Conservation (phyloP, 2,329 filamentous ascomycete species). For the Capronia americana region DNA sequence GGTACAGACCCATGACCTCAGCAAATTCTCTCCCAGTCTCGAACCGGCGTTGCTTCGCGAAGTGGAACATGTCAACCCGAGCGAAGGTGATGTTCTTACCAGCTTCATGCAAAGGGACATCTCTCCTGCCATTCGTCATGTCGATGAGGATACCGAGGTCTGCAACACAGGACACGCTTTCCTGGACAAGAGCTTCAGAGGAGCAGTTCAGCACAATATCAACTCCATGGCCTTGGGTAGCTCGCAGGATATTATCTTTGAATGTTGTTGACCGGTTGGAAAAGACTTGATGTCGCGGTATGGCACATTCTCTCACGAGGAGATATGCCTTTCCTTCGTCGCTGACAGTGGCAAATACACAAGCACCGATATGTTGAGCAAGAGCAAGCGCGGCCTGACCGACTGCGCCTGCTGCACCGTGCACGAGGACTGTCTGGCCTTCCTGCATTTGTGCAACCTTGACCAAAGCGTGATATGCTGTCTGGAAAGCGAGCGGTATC, state of each 20-base stretch:
- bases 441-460: constrained; percentile 38
- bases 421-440: constrained; percentile 39
- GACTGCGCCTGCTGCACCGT: constrained; percentile 36
- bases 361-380: constrained; percentile 37
- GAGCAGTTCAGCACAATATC: constrained; percentile 44
- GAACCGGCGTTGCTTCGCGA: background rate
- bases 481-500: constrained; percentile 42
- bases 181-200: constrained; percentile 34
- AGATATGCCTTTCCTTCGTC: constrained; percentile 36
- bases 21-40: background rate
- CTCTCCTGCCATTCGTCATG: constrained; percentile 40
- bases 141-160: constrained; percentile 45
- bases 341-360: constrained; percentile 38
- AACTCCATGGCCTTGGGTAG: constrained; percentile 44
- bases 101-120: constrained; percentile 40
- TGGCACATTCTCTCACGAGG: constrained; percentile 35
- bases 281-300: constrained; percentile 46
- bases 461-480: constrained; percentile 42
- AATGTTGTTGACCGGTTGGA: constrained; percentile 41
- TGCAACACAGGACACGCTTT: constrained; percentile 40
- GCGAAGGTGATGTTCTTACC: constrained; percentile 40
- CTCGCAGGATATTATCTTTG: constrained; percentile 32
- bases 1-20: background rate
- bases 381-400: constrained; percentile 40
- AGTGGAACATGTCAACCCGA: constrained; percentile 32